phyloP scores from a whole-genome alignment of 2,329 filamentous ascomycete genomes.

The Chaetomium strumarium region DNA sequence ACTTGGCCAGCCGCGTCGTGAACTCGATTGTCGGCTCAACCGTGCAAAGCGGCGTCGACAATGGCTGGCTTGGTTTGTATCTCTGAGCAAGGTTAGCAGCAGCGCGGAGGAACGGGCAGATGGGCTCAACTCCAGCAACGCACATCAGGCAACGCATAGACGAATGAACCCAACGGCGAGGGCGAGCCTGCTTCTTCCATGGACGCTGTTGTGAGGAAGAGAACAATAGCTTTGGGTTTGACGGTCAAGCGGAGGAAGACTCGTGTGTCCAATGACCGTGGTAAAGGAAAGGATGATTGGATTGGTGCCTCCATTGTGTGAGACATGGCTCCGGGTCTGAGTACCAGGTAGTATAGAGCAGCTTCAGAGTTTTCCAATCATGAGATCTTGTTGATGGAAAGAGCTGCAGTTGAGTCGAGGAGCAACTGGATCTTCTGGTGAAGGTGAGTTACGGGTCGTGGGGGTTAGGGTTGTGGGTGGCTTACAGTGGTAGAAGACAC shows the following conservation, averaged over 20 bases:
- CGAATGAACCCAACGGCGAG: slow-evolving; percentile 74
- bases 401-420: background rate
- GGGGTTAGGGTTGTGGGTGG: background rate
- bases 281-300: slow-evolving; percentile 55
- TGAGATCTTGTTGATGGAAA: background rate
- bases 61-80: slow-evolving; percentile 52
- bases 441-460: too few relatives aligned
- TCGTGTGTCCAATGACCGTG: slow-evolving; percentile 53
- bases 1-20: slow-evolving; percentile 74
- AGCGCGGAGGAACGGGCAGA: background rate
- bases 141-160: slow-evolving; percentile 91
- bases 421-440: too few relatives aligned
- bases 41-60: slow-evolving; percentile 74
- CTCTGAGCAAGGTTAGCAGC: slow-evolving; percentile 33
- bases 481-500: background rate
- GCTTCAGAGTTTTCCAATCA: too few relatives aligned
- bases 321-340: background rate
- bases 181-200: slow-evolving; percentile 45
- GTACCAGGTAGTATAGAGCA: too few relatives aligned
- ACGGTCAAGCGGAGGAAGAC: slow-evolving; percentile 56
- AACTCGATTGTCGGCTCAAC: slow-evolving; percentile 77
- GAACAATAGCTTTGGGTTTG: slow-evolving; percentile 50
- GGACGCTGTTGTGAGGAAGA: slow-evolving; percentile 56
- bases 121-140: slow-evolving; percentile 16
- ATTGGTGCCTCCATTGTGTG: slow-evolving; percentile 24